phyloP scores from a whole-genome alignment of 192 early-diverging fungal species.

The Coemansia sp. region DNA sequence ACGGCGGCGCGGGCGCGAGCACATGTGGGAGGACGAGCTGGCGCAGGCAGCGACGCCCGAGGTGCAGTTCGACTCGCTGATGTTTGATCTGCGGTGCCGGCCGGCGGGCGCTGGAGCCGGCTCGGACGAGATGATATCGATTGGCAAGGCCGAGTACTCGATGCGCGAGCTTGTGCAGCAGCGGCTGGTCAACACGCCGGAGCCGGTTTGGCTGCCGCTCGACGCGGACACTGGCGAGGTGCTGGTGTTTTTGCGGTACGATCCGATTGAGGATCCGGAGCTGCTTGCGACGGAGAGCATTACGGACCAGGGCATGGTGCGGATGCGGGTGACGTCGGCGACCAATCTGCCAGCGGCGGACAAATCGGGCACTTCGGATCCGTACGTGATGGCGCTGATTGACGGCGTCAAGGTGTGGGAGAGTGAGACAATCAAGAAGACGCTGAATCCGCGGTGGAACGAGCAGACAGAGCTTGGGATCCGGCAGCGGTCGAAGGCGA shows the following conservation, averaged over 20 bases:
- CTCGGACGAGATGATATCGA: conserved; percentile 53
- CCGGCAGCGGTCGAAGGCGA: conserved; percentile 55
- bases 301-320: conserved; percentile 65
- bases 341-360: conserved; percentile 68
- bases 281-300: conserved; percentile 53
- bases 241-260: conserved; percentile 51
- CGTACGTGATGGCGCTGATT: conserved; percentile 66
- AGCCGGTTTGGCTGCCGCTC: conserved; percentile 54
- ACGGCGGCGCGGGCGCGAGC: conserved; percentile 48
- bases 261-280: conserved; percentile 50
- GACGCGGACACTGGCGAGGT: conserved; percentile 57
- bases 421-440: conserved; percentile 73
- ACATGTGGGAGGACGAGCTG: conserved; percentile 54
- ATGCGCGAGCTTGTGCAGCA: conserved; percentile 49
- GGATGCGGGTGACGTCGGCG: conserved; percentile 61
- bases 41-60: conserved; percentile 51
- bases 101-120: conserved; percentile 35
- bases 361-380: conserved; percentile 71
- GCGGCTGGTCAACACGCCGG: conserved; percentile 46
- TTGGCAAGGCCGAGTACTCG: conserved; percentile 49
- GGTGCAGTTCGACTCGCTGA: conserved; percentile 32
- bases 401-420: conserved; percentile 70
- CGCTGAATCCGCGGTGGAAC: conserved; percentile 70
- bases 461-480: conserved; percentile 67
- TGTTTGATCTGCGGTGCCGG: conserved; percentile 41